Percentiles rank a stretch among this genome's conserved stretches.
phyloP scores from a whole-genome alignment of 352 stramenopile species.

The Pseudoperonospora humuli region DNA sequence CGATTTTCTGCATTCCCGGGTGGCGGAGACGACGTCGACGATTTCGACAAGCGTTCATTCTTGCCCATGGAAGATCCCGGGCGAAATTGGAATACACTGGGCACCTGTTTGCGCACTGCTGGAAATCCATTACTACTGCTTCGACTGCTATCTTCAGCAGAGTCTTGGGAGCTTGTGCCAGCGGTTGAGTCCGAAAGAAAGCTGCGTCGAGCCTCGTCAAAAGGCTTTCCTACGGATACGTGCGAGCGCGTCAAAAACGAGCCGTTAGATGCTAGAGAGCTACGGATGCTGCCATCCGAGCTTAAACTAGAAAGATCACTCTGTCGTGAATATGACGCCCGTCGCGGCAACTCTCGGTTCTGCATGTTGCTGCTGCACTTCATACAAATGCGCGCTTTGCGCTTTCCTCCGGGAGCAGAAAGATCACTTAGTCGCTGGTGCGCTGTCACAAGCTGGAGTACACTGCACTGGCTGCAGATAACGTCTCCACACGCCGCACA shows the following conservation, averaged over 20 bases:
- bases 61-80: constrained; percentile 32
- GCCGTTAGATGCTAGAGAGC: constrained; percentile 20
- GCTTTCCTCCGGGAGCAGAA: constrained; percentile 38
- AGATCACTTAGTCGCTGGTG: constrained; percentile 29
- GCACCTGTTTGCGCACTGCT: constrained; percentile 28
- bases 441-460: constrained; percentile 63
- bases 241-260: constrained; percentile 23
- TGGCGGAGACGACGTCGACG: constrained; percentile 23
- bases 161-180: constrained; percentile 26
- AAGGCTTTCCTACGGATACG: constrained; percentile 17
- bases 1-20: constrained; percentile 29
- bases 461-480: constrained; percentile 73
- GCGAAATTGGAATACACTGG: constrained; percentile 63
- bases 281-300: constrained; percentile 23
- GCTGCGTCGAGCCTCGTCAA: constrained; percentile 25
- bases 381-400: constrained; percentile 69
- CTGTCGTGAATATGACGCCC: constrained; percentile 24
- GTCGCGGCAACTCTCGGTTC: constrained; percentile 43
- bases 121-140: constrained; percentile 26
- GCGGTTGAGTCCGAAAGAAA: constrained; percentile 30
- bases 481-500: constrained; percentile 74
- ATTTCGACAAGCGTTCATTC: constrained; percentile 31
- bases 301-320: constrained; percentile 27
- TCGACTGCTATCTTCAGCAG: constrained; percentile 22
- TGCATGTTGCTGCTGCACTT: constrained; percentile 66